phyloP scores from a whole-genome alignment of 208 protist genomes.

The Crithidia fasciculata region DNA sequence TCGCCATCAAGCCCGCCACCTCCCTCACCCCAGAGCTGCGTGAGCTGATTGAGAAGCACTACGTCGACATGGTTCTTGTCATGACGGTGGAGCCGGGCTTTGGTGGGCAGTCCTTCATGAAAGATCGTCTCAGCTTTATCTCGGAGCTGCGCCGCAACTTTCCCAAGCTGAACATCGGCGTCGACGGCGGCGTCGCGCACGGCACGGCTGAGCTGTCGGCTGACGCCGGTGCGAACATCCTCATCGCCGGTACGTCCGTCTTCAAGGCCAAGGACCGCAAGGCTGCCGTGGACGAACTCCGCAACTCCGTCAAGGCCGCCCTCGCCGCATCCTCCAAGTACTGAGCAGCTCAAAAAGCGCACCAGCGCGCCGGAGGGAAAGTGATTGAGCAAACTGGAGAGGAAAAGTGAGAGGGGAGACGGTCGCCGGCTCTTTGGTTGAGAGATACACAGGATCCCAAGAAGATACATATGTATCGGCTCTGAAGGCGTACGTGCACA shows the following conservation, averaged over 20 bases:
- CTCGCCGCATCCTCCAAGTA: slow-evolving; percentile 21
- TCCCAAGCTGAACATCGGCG: slow-evolving; percentile 96
- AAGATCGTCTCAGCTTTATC: slow-evolving; percentile 98
- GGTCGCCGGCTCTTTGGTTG: too few relatives aligned
- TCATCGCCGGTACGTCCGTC: slow-evolving; percentile 98
- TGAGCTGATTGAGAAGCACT: slow-evolving; percentile 72
- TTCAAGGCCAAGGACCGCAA: slow-evolving; percentile 85
- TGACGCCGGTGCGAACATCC: slow-evolving; percentile 97
- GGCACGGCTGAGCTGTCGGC: slow-evolving; percentile 94
- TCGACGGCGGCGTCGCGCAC: slow-evolving; percentile 97
- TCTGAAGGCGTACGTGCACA: too few relatives aligned
- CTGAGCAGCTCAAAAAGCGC: background rate
- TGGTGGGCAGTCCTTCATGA: slow-evolving; percentile 99
- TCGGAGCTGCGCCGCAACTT: slow-evolving; percentile 75
- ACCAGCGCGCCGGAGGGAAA: background rate
- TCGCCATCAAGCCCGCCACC: slow-evolving; percentile 98
- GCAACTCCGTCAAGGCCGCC: slow-evolving; percentile 41
- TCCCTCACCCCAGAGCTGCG: slow-evolving; percentile 46
- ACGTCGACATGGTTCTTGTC: slow-evolving; percentile 97
- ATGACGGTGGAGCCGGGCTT: slow-evolving; percentile 99
- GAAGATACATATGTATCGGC: too few relatives aligned
- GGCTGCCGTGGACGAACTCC: slow-evolving; percentile 54
- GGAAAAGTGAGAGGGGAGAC: too few relatives aligned
- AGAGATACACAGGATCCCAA: too few relatives aligned
- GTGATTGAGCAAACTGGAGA: too few relatives aligned